phyloP scores from a whole-genome alignment of 192 early-diverging fungal genomes.

The Lunasporangiospora selenospora region DNA sequence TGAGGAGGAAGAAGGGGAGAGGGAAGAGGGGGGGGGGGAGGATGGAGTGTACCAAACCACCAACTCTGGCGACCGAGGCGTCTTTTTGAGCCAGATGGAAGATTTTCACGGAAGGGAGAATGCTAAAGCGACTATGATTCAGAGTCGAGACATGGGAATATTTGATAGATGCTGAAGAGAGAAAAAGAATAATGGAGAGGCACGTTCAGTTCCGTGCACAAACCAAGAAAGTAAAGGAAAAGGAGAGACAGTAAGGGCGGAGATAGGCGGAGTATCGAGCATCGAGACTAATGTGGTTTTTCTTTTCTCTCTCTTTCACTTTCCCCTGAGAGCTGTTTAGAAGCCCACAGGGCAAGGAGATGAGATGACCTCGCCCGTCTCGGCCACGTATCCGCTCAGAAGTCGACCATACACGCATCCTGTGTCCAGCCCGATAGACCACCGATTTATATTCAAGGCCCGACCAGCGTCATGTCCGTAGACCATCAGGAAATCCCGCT shows the following conservation, averaged over 20 bases:
- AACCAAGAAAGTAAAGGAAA: too few relatives aligned
- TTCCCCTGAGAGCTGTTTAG: neutral
- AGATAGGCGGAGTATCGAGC: slow-evolving; percentile 3
- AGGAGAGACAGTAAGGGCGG: neutral
- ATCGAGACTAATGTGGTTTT: neutral
- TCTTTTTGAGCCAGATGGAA: too few relatives aligned
- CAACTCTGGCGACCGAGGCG: too few relatives aligned
- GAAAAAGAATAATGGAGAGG: too few relatives aligned
- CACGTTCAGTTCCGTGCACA: too few relatives aligned
- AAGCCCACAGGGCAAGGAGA: slow-evolving; percentile 16
- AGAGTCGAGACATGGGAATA: too few relatives aligned
- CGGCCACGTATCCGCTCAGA: slow-evolving; percentile 57
- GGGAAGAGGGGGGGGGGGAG: too few relatives aligned
- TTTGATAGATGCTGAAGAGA: too few relatives aligned
- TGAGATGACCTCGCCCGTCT: slow-evolving; percentile 22
- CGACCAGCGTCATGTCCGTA: slow-evolving; percentile 78
- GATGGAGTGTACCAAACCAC: too few relatives aligned
- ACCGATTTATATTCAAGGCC: slow-evolving; percentile 57
- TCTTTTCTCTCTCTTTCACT: neutral
- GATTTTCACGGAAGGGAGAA: too few relatives aligned
- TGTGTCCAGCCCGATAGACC: slow-evolving; percentile 70
- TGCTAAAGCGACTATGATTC: too few relatives aligned
- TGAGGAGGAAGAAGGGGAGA: neutral
- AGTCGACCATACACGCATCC: slow-evolving; percentile 73
- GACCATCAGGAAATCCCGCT: slow-evolving; percentile 51